phyloP scores from a whole-genome alignment of 129 eudicot genomes.

The Centaurea solstitialis region DNA sequence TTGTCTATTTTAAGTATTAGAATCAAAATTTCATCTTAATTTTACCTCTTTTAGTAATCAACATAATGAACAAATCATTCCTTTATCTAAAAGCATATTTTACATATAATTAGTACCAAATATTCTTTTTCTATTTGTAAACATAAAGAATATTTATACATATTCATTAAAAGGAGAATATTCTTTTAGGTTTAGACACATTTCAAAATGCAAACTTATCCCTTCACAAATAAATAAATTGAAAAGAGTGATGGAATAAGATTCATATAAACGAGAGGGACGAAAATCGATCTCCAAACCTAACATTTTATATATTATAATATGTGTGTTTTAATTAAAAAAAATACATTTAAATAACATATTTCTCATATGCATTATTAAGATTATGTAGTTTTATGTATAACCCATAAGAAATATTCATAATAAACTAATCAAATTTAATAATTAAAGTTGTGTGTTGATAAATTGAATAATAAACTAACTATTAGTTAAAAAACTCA shows the following conservation, averaged over 20 bases:
- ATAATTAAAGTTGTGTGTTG: neutral
- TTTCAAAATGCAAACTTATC: constrained; percentile 10
- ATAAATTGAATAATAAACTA: neutral
- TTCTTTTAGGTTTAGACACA: constrained; percentile 6
- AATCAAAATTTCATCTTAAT: neutral
- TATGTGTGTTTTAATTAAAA: neutral
- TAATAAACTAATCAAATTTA: neutral
- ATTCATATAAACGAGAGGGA: neutral
- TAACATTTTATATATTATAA: neutral
- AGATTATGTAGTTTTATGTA: neutral
- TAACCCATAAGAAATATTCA: neutral
- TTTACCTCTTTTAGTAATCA: neutral
- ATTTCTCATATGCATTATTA: neutral
- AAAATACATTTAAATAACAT: neutral
- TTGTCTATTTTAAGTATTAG: neutral
- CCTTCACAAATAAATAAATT: neutral
- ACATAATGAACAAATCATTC: neutral
- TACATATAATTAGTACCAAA: neutral
- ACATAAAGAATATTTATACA: constrained; percentile 1
- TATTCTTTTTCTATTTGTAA: neutral
- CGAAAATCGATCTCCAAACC: neutral
- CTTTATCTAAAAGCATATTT: constrained; percentile 12
- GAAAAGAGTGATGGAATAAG: constrained; percentile 1
- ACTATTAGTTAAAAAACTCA: neutral
- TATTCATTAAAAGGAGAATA: constrained; percentile 6